Base-by-base conservation (phyloP, 768 basidiomycete genomes). In the Vararia minispora region DNA sequence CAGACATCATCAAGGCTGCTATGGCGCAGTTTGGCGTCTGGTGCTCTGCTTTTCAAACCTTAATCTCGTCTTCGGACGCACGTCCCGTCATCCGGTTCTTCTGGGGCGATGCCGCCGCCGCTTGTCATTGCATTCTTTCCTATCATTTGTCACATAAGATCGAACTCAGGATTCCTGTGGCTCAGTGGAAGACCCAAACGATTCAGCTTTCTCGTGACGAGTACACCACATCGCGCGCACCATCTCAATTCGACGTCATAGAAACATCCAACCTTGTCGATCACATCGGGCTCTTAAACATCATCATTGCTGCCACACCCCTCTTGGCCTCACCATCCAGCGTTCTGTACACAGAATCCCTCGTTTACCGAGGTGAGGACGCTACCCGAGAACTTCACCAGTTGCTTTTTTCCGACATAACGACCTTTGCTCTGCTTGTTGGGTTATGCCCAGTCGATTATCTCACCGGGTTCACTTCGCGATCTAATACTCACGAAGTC, bases 191-290 rank as follows among this genome's bases (percentile, higher is more conserved):
- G 8, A 50, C 51, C 1, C 33, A 52, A 0, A 47, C 51, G 24
- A 56, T 68, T 23, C 29, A 41, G 17, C 52, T 72, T 6, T 49
- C 59, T 29, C 36, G 44, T 3, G 52, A 45, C 8, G 60, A 63
- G 35, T 66, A 68, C 44, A 35, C 37, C 6, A 22, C 28, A 4
- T 18, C 32, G 10, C 17, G 39, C 2, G 58, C 58, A 4, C 68
- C 69, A 1, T 24, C 52, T 7, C 32, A 40, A 2, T 74, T 72
- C 46, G 56, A 65, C 41, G 57, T 68, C 37, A 65, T 74, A 25
- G 69, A 74, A 24, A 65, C 71, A 0, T 72, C 70, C 14, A 71
- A 72, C 41, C 53, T 74, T 20, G 44, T 53, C 1, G 71, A 74
- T 46, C 67, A 68, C 45, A 21, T 66, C n/a, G 71, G 69, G 0